These are phyloP conservation scores for Linnemannia schmuckeri DNA, from an alignment of 192 early-diverging fungal species.

Conservation along the genomic window DNA sequence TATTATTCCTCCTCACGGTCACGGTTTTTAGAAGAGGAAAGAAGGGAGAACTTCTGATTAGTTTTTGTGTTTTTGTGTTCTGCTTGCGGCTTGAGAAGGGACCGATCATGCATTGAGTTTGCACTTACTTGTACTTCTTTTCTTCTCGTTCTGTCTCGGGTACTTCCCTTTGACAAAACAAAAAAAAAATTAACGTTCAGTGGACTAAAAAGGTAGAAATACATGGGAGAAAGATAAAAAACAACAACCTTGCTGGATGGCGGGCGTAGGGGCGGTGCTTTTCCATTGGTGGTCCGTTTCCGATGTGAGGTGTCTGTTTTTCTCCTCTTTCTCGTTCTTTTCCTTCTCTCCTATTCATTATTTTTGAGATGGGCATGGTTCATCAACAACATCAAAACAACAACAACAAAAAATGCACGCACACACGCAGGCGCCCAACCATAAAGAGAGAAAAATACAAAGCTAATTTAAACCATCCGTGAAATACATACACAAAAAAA, in stretches of 20 bases:
- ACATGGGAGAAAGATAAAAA: background rate
- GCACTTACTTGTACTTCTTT: background rate
- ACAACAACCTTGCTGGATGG: background rate
- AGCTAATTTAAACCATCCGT: too few species aligned
- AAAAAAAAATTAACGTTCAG: background rate
- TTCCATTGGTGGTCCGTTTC: background rate
- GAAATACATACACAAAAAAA: background rate
- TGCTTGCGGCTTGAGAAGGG: background rate
- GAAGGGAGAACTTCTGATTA: background rate
- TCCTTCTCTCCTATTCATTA: background rate
- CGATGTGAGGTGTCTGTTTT: background rate
- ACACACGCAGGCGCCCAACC: background rate
- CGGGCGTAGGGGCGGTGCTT: too few species aligned
- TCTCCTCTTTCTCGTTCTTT: background rate
- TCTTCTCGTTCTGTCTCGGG: background rate
- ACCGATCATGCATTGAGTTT: background rate
- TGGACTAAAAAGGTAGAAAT: background rate
- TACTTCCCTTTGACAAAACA: too few species aligned
- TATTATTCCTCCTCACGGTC: background rate
- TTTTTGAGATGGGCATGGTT: background rate
- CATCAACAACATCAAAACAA: background rate
- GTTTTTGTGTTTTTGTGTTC: background rate
- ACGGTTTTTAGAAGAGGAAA: background rate
- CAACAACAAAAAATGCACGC: background rate
- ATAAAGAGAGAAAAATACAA: background rate